Conservation (phyloP, 2,329 filamentous ascomycete genomes). For the Pseudogymnoascus sp. region DNA sequence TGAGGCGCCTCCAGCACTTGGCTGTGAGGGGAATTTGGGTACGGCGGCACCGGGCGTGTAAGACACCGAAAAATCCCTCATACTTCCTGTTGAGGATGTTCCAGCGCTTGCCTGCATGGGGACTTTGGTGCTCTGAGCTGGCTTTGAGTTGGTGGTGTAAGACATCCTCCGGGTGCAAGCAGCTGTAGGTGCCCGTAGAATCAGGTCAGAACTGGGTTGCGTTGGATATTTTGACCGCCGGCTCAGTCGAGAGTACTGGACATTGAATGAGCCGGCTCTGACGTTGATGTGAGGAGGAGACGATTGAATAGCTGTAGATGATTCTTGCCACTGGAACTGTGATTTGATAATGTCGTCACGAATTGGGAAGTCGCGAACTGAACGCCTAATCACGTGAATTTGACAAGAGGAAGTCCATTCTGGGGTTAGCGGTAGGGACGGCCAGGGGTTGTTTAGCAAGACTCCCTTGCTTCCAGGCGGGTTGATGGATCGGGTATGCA, state of each 20-base stretch:
- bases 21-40: not conserved
- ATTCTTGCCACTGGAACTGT: not conserved
- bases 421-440: not conserved
- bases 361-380: not conserved
- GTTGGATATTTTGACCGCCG: not conserved
- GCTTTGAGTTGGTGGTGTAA: not conserved
- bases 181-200: slow-evolving; percentile 4
- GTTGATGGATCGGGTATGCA: not conserved
- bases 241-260: not conserved
- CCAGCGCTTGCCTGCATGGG: slow-evolving; percentile 9
- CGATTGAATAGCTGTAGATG: not conserved
- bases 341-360: slow-evolving; percentile 7
- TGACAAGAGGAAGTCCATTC: not conserved
- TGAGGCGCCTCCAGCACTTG: not conserved
- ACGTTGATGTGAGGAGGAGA: not conserved
- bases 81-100: slow-evolving; percentile 13
- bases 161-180: slow-evolving; percentile 1
- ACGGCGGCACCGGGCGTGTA: not conserved
- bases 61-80: slow-evolving; percentile 3
- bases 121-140: not conserved
- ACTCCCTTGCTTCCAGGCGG: not conserved
- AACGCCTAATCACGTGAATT: not conserved
- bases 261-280: not conserved
- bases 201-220: not conserved
- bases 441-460: not conserved